phyloP scores from a whole-genome alignment of 352 stramenopile species.

The Globisporangium irregulare region DNA sequence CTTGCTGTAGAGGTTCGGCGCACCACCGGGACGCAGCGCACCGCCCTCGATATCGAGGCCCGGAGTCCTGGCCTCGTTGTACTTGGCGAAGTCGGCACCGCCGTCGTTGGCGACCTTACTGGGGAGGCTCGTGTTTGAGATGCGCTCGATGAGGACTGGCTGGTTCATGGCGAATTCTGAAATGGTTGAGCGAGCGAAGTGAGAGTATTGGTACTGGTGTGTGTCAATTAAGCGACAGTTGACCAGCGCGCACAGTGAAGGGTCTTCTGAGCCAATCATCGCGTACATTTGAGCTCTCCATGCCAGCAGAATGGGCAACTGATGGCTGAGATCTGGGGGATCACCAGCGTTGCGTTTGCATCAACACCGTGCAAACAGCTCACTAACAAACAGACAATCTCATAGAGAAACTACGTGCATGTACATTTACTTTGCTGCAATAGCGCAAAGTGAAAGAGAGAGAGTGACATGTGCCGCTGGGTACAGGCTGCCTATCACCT shows the following conservation, averaged over 20 bases:
- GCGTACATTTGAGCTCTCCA: neutral
- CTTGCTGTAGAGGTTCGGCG: conserved; percentile 31
- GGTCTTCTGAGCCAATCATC: neutral
- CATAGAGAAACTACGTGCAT: neutral
- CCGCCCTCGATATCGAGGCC: conserved; percentile 30
- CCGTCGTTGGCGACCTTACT: neutral
- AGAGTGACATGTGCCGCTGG: neutral
- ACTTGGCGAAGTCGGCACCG: conserved; percentile 12
- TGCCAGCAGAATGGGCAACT: neutral
- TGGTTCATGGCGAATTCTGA: conserved; percentile 20
- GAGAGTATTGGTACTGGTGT: neutral
- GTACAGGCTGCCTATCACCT: neutral
- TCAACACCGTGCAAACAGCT: neutral
- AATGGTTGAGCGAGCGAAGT: conserved; percentile 8
- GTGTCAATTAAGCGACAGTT: neutral
- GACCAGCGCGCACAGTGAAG: neutral
- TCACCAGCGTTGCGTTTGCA: neutral
- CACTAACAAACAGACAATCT: no score
- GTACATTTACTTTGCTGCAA: no score
- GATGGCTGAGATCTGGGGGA: neutral
- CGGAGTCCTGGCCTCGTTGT: conserved; percentile 24
- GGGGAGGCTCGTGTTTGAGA: conserved; percentile 14
- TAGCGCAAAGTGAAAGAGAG: neutral
- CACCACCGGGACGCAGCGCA: conserved; percentile 36
- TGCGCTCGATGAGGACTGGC: conserved; percentile 19